Conservation (phyloP, 83 land plant species). For the Thuja plicata region DNA sequence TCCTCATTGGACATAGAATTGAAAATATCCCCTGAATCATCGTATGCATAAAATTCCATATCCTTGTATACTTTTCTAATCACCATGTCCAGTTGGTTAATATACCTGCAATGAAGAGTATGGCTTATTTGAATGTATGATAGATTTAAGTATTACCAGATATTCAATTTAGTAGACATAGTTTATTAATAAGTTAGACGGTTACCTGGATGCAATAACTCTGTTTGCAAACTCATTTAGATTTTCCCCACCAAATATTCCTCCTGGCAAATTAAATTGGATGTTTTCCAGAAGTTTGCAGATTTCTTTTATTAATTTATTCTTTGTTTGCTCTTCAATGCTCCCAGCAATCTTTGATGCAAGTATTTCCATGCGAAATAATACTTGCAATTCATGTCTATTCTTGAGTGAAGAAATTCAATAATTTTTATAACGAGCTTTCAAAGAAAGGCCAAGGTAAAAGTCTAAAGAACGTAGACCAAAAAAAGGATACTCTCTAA, state of each 20-base stretch:
- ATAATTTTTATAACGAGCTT: too few relatives aligned
- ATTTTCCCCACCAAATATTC: conserved; percentile 42
- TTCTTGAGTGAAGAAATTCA: too few relatives aligned
- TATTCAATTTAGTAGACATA: not conserved
- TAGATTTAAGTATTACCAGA: not conserved
- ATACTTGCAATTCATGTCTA: too few relatives aligned
- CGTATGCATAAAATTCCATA: conserved; percentile 51
- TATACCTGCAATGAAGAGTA: conserved; percentile 45
- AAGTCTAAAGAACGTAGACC: too few relatives aligned
- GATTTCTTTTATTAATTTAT: conserved; percentile 39
- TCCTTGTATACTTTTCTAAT: conserved; percentile 37
- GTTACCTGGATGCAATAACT: conserved; percentile 50
- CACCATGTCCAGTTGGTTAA: conserved; percentile 26
- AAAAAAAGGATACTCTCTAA: too few relatives aligned
- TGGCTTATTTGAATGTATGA: not conserved
- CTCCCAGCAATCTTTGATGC: too few relatives aligned
- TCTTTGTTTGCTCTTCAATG: too few relatives aligned
- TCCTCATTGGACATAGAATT: conserved; percentile 27
- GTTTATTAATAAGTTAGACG: not conserved
- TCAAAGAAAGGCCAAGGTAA: too few relatives aligned
- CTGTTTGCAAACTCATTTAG: conserved; percentile 50
- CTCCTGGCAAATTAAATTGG: conserved; percentile 57
- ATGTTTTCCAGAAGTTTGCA: conserved; percentile 51
- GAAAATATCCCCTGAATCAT: conserved; percentile 32
- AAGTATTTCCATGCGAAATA: too few relatives aligned